A percentile compares a stretch with the other conserved stretches of the same genome.
Conservation (phyloP, 1,284 basidiomycete genomes). For the Sanghuangporus sanghuang region DNA sequence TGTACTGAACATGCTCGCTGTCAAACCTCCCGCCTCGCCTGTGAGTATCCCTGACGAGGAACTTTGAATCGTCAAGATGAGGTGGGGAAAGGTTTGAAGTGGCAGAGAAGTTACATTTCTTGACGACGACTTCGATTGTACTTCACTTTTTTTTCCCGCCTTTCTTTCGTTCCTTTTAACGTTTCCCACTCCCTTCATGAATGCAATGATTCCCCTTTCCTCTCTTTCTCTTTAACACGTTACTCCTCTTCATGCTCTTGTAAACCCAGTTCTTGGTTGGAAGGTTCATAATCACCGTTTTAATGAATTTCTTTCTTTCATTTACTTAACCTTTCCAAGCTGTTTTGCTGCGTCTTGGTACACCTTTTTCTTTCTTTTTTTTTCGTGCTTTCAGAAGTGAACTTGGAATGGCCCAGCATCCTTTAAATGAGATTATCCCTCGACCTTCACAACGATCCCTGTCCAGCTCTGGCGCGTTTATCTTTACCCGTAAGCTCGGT, state of each 20-base stretch:
- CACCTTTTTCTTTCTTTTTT: not conserved
- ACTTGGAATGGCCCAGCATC: too few species aligned
- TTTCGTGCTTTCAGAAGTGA: not conserved
- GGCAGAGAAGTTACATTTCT: not conserved
- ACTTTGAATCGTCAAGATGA: not conserved
- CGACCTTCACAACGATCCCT: too few species aligned
- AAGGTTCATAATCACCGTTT: too few species aligned
- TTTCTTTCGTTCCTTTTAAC: not conserved
- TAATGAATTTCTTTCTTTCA: not conserved
- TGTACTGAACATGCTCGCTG: slow-evolving; percentile 15
- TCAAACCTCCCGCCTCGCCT: slow-evolving; percentile 5
- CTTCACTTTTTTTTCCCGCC: not conserved
- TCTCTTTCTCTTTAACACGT: not conserved
- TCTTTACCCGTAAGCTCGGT: too few species aligned
- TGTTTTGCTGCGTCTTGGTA: not conserved
- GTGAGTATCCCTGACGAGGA: slow-evolving; percentile 18
- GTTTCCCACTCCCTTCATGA: too few species aligned
- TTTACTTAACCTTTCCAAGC: not conserved
- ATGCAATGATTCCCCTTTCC: too few species aligned
- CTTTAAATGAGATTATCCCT: too few species aligned
- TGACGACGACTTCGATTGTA: not conserved
- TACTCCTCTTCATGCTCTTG: not conserved
- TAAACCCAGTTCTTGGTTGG: not conserved
- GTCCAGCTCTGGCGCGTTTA: too few species aligned
- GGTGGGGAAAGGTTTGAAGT: not conserved